Conservation (phyloP, 2,329 filamentous ascomycete species). For the Karstenula rhodostoma region DNA sequence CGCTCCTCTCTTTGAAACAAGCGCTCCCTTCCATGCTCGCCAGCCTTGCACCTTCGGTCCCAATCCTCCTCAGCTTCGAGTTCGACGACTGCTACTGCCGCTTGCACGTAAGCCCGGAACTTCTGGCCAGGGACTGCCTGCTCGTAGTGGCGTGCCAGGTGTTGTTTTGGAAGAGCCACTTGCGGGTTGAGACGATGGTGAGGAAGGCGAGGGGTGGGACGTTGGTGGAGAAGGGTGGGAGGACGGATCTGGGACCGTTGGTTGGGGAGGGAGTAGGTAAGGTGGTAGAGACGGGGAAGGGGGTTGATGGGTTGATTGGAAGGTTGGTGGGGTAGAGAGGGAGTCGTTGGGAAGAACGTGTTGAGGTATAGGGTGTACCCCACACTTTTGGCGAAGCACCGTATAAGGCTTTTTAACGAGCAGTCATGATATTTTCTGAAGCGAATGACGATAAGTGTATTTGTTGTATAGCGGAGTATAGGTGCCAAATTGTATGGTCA, state of each 20-base stretch:
- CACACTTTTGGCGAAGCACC: no score
- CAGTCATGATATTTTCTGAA: no score
- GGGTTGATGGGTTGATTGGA: neutral
- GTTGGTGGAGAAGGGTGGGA: conserved; percentile 4
- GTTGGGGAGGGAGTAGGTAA: neutral
- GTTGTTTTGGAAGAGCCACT: conserved; percentile 38
- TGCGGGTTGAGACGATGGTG: conserved; percentile 32
- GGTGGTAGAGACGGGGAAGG: neutral
- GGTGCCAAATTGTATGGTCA: no score
- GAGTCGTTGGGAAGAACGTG: neutral
- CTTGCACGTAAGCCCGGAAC: conserved; percentile 20
- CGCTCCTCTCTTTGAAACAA: conserved; percentile 33
- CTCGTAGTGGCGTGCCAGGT: conserved; percentile 40
- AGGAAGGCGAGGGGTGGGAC: conserved; percentile 23
- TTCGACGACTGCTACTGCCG: conserved; percentile 42
- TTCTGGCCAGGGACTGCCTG: conserved; percentile 29
- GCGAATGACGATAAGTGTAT: no score
- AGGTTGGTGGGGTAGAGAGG: neutral
- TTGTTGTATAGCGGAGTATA: no score
- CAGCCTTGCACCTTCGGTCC: conserved; percentile 10
- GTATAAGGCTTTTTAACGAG: no score
- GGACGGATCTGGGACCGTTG: neutral
- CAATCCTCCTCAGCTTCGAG: conserved; percentile 30
- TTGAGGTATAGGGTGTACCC: no score
- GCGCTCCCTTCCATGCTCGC: conserved; percentile 29